A percentile compares a stretch with the other conserved stretches of the same genome.
phyloP scores from a whole-genome alignment of 2,329 filamentous ascomycete genomes.

The Dactylellina haptotyla region DNA sequence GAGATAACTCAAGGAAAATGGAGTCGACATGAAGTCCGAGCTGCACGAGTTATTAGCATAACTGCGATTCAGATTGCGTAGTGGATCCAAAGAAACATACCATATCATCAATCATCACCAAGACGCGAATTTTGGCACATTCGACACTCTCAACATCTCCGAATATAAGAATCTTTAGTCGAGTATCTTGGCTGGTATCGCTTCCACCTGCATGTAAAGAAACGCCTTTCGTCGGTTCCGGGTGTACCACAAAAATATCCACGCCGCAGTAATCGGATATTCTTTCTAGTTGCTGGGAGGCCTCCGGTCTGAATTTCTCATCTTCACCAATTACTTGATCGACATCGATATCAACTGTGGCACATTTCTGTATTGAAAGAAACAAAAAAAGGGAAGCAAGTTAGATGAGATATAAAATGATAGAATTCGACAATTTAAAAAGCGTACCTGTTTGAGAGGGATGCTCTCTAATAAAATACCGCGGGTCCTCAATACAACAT shows the following conservation, averaged over 20 bases:
- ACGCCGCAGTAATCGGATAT: slow-evolving; percentile 90
- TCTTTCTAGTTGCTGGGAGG: slow-evolving; percentile 85
- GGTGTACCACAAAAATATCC: slow-evolving; percentile 91
- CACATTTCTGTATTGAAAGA: slow-evolving; percentile 74
- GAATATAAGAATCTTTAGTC: slow-evolving; percentile 92
- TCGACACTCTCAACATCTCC: slow-evolving; percentile 95
- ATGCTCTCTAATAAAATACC: slow-evolving; percentile 57
- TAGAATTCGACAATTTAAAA: neutral
- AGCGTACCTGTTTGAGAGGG: slow-evolving; percentile 58
- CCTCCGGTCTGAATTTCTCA: slow-evolving; percentile 75
- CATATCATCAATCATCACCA: slow-evolving; percentile 89
- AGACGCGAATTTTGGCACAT: slow-evolving; percentile 92
- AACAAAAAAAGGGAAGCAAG: neutral
- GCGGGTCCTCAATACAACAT: slow-evolving; percentile 56
- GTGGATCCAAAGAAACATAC: slow-evolving; percentile 37
- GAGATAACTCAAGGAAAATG: slow-evolving; percentile 82
- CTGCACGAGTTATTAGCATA: slow-evolving; percentile 61
- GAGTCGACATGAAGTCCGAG: slow-evolving; percentile 79
- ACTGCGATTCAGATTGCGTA: slow-evolving; percentile 57
- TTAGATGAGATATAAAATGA: slow-evolving; percentile 10
- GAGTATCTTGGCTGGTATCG: slow-evolving; percentile 82
- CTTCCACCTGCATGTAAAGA: slow-evolving; percentile 79
- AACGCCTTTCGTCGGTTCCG: slow-evolving; percentile 63
- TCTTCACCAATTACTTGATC: slow-evolving; percentile 83
- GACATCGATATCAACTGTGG: slow-evolving; percentile 91